Evolutionary conservation across 2,329 filamentous ascomycete genomes (phyloP).

Genomic region (Phialemoniopsis sp.): DNA sequence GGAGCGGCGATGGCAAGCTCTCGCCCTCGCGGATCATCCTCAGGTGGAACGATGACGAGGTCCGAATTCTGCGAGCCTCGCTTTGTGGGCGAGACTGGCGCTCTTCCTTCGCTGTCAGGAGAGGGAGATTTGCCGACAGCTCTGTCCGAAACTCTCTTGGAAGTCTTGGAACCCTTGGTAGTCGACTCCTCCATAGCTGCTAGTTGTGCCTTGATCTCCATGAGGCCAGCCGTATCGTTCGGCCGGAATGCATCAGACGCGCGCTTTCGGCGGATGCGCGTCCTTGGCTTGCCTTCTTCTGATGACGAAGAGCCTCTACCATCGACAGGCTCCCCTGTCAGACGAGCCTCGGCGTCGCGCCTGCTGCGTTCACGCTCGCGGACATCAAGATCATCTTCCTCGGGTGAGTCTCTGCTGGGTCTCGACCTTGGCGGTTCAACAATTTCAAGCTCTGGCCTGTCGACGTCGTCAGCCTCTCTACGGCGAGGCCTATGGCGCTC

Average conservation of each 20-base stretch:
- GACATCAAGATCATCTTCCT: constrained; percentile 10
- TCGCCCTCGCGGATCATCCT: constrained; percentile 27
- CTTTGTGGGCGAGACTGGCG: constrained; percentile 2
- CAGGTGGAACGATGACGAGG: not conserved
- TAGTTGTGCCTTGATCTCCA: constrained; percentile 45
- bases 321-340: constrained; percentile 21
- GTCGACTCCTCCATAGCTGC: constrained; percentile 32
- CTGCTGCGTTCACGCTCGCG: constrained; percentile 21
- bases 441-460: constrained; percentile 5
- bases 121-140: constrained; percentile 10
- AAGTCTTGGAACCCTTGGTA: constrained; percentile 10
- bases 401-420: constrained; percentile 10
- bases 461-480: constrained; percentile 3
- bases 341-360: constrained; percentile 32
- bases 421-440: constrained; percentile 11
- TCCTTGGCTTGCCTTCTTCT: constrained; percentile 28
- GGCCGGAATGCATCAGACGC: constrained; percentile 43
- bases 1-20: constrained; percentile 25
- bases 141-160: no score
- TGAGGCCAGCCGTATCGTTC: constrained; percentile 45
- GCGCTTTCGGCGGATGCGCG: constrained; percentile 28
- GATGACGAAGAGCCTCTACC: constrained; percentile 34
- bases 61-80: no score
- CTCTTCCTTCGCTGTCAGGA: constrained; percentile 10
- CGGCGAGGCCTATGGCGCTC: constrained; percentile 7